Base-by-base conservation (phyloP, 352 stramenopile species). In the Globisporangium irregulare region DNA sequence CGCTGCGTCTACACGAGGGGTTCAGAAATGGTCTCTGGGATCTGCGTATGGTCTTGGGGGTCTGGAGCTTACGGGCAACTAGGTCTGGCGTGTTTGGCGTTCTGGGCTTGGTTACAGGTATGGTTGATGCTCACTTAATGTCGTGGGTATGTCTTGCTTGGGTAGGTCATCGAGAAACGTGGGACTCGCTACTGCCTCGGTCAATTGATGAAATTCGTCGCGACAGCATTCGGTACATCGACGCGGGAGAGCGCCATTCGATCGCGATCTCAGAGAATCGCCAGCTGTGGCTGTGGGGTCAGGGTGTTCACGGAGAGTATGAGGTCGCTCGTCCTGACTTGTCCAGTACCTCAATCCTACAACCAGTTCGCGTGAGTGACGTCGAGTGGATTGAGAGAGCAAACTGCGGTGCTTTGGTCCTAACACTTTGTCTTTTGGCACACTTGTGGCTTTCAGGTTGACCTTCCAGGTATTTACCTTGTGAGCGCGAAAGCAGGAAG, bases 1-100 rank as follows among this genome's bases (percentile, higher is more conserved):
- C 1, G 9, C 22, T 7, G 7, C n/a, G 50, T n/a, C 12, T 27
- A 22, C 12, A 58, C 22, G 10, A 2, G 14, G 9, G 41, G 15
- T 60, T 4, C 41, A 90, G 84, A 90, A 62, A 89, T 83, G 79
- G 27, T 64, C 7, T 72, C 81, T 54, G 81, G 84, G 3, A 62
- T 85, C 6, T 89, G 81, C 38, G 87, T 93, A 1, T 92, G 82
- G 80, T 90, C 85, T 12, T 94, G 87, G 87, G 87, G 86, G 0
- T 69, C 59, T 64, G 80, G 82, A 27, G 58, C 64, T 5, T 91
- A 91, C 27, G 87, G 87, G 0, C 85, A 94, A 38, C 75, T 94
- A 3, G 86, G 84, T 92, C 55, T 6, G 73, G 41, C 56, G 29
- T 14, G 22, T 46, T 24, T 0, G 14, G 1, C 32, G 32, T 24